These are phyloP conservation scores for Tetradesmus lagerheimii DNA, from an alignment of 139 green algal genomes.

Conservation along the genomic window DNA sequence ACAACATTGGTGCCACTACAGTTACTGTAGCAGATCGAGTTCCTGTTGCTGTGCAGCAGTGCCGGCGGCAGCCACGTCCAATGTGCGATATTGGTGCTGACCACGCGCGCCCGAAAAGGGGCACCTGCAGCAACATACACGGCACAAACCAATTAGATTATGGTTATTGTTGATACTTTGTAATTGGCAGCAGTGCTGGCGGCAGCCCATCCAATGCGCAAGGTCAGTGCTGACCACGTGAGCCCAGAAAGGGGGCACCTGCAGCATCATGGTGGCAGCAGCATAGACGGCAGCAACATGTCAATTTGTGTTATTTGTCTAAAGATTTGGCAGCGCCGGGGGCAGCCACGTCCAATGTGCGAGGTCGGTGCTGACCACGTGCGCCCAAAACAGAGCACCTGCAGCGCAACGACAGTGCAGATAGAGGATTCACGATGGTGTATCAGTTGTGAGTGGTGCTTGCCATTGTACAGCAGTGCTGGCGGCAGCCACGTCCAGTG, in stretches of 20 bases:
- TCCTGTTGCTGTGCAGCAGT: slow-evolving; percentile 7
- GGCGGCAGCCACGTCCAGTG: slow-evolving; percentile 29
- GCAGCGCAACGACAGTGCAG: no score
- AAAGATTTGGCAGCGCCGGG: background rate
- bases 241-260: slow-evolving; percentile 31
- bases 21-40: background rate
- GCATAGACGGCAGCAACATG: background rate
- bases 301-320: no score
- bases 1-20: no score
- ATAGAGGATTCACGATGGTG: no score
- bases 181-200: slow-evolving; percentile 26
- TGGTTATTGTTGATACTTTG: background rate
- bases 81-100: slow-evolving; percentile 11
- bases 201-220: slow-evolving; percentile 34
- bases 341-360: slow-evolving; percentile 37
- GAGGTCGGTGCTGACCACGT: slow-evolving; percentile 14
- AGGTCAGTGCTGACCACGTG: slow-evolving; percentile 33
- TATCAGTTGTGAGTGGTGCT: no score
- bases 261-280: background rate
- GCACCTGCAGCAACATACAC: background rate
- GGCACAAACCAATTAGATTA: no score
- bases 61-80: slow-evolving; percentile 28
- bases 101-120: slow-evolving; percentile 7
- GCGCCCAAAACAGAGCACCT: slow-evolving; percentile 30
- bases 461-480: no score